Evolutionary conservation across 2,329 filamentous ascomycete species (phyloP), one percentile per base, ranked within the genome.

Genomic region (Sporothrix pallida): DNA sequence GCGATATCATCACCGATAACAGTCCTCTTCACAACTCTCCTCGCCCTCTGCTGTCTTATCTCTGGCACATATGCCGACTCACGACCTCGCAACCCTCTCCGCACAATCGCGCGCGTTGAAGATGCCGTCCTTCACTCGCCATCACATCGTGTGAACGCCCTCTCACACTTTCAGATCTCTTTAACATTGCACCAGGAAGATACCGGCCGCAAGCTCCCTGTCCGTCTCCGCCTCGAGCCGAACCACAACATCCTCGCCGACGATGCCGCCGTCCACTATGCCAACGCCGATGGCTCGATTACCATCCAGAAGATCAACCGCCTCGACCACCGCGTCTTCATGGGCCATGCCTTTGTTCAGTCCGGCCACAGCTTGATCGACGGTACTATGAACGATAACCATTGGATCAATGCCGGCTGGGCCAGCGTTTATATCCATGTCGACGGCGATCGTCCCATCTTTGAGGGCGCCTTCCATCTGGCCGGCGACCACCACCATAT

Each of bases 211-310:
- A 84, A 87, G 75, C 88, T 94, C 76, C 88, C 90, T 77, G 86
- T 98, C 78, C 93, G 94, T 77, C 87, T 99, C 71, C 87, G 89
- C 72, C 87, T 99, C 68, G 91, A 96, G 80, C 96, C 96, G 3
- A 98, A 98, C 81, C 90, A 97, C 83, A 93, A 98, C 82, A 90
- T 98, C 74, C 86, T 99, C 63, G 88, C 91, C 72, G 88, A 94
- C 17, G 90, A 92, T 78, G 92, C 95, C 9, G 88, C 87, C 70
- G 85, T 99, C 67, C 88, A 91, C 54, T 91, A 94, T 79, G 82
- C 97, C 58, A 90, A 87, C 72, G 80, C 86, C 12, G 90, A 97
- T 81, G 96, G 96, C 71, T 86, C 87, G 68, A 83, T 97, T 52
- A 83, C 85, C 26, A 84, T 88, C n/a, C 92, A 97, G 79, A 84